Base-by-base conservation (phyloP, 2,329 filamentous ascomycete genomes). In the Stagonosporopsis vannaccii region DNA sequence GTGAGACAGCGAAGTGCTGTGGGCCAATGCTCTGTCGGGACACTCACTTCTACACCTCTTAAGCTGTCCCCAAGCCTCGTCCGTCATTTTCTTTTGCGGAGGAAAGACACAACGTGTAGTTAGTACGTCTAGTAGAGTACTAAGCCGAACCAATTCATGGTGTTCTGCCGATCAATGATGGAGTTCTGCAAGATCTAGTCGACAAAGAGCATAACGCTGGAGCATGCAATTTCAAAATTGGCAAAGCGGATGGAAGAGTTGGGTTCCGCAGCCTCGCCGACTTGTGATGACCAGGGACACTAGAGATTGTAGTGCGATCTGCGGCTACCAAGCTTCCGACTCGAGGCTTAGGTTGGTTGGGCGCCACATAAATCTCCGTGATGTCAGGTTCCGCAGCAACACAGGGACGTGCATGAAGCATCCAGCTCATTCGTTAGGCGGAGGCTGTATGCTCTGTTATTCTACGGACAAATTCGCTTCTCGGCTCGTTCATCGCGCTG, bases 91-190 rank as follows among this genome's bases (percentile, higher is more conserved):
- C 9, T 19, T 39, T 13, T 43, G 44, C 25, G 39, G 37, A 44
- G 44, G 20, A 41, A 11, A 20, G 32, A 23, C 19, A 33, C 6
- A 17, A 39, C 11, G 11, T 36, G n/a, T 23, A 9, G 11, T n/a
- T 42, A 17, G 23, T 17, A 15, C 15, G 23, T 39, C 32, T 26
- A 1, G 23, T 8, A n/a, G 20, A 39, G n/a, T 5, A 32, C 44
- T 54, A 54, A 42, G 36, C 30, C 37, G 23, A 30, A 49, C 23
- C 26, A 23, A 15, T 7, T n/a, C 37, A 26, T 48, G 51, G 32
- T 44, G 44, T 54, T 44, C 39, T 33, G 44, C 37, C 44, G 51
- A 49, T 54, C 51, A 44, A 22, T 32, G 15, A 32, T 6, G 22
- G 25, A 20, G 6, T 2, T 32, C 13, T 19, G 6, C 8, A 12